phyloP scores from a whole-genome alignment of 1,284 basidiomycete genomes.

The Rhodotorula sp. region DNA sequence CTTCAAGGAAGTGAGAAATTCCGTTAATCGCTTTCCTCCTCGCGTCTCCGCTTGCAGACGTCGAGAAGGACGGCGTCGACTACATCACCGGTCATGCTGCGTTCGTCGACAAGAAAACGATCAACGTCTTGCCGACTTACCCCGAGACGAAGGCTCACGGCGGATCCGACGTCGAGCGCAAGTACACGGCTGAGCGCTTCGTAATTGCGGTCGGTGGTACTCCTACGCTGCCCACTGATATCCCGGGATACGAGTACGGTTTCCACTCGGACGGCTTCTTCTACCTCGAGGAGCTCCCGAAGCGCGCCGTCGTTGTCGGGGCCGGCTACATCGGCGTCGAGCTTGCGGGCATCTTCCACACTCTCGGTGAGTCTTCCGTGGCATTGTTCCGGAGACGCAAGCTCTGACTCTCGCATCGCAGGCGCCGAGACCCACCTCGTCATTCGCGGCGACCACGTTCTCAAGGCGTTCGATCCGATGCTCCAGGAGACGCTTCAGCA shows the following conservation, averaged over 20 bases:
- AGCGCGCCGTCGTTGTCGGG: conserved; percentile 88
- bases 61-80: conserved; percentile 84
- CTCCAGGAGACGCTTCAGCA: conserved; percentile 82
- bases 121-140: conserved; percentile 42
- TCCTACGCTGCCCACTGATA: conserved; percentile 78
- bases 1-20: too few species aligned
- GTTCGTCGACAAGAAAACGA: conserved; percentile 54
- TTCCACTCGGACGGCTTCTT: conserved; percentile 97
- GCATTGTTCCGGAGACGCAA: rapidly evolving
- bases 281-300: conserved; percentile 82
- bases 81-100: conserved; percentile 77
- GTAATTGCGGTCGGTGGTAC: conserved; percentile 82
- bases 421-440: conserved; percentile 88
- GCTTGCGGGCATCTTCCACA: conserved; percentile 76
- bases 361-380: conserved; percentile 46
- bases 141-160: conserved; percentile 37
- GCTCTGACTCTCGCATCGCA: conserved; percentile 49
- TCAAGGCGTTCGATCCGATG: conserved; percentile 88
- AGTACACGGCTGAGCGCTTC: conserved; percentile 62
- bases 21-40: not conserved
- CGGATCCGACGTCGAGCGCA: conserved; percentile 38
- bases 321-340: conserved; percentile 98
- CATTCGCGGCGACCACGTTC: conserved; percentile 83
- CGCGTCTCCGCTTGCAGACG: conserved; percentile 57
- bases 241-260: conserved; percentile 86